Conservation (phyloP, 139 green algal genomes). For the Choricystis sp. region DNA sequence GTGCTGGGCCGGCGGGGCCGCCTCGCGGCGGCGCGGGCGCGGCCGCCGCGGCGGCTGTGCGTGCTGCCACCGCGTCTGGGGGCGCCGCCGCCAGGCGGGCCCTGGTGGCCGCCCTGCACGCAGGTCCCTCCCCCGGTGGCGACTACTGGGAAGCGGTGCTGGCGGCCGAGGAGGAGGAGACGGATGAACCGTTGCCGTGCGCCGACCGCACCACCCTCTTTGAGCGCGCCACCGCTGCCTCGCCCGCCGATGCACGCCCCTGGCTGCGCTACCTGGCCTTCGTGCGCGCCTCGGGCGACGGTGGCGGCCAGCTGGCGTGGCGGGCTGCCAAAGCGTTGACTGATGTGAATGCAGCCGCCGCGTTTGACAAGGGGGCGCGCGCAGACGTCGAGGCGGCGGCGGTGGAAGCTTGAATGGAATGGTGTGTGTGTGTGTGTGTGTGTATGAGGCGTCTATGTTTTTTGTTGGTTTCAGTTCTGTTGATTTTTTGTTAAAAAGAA, state of each 20-base stretch:
- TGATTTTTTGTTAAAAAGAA: no score
- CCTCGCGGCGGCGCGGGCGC: no score
- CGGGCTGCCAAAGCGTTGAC: constrained; percentile 38
- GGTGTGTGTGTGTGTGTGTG: background rate
- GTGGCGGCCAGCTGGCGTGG: constrained; percentile 39
- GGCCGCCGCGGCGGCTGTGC: no score
- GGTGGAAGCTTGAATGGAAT: constrained; percentile 3
- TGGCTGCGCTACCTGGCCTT: constrained; percentile 43
- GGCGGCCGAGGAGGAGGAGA: constrained; percentile 20
- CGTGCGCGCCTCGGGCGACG: constrained; percentile 7
- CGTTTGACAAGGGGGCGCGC: background rate
- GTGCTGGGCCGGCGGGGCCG: no score
- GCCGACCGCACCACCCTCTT: background rate
- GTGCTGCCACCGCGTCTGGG: no score
- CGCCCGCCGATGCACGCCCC: constrained; percentile 33
- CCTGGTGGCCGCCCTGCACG: no score
- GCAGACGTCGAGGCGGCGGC: background rate
- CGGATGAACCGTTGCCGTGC: background rate
- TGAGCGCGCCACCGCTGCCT: constrained; percentile 21
- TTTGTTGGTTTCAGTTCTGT: no score
- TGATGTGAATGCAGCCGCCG: constrained; percentile 29
- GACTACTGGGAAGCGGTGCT: constrained; percentile 14
- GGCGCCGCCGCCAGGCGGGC: no score
- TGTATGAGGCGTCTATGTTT: no score
- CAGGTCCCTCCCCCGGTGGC: no score